Evolutionary conservation across 169 alveolate genomes (phyloP).

Genomic region (Plasmodium berghei): DNA sequence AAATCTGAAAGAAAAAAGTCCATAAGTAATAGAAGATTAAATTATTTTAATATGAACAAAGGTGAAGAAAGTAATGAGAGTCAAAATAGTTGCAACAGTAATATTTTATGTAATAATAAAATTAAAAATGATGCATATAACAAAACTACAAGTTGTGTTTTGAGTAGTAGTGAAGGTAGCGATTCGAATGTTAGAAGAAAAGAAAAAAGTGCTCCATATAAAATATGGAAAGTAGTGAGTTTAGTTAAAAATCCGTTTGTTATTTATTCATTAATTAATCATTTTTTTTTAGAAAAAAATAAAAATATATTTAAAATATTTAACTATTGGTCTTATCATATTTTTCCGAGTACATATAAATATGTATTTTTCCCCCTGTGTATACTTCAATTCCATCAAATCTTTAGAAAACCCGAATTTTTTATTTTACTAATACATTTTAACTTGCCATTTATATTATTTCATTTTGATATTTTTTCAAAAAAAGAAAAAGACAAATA

Average conservation of each 20-base stretch:
- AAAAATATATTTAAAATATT: conserved; percentile 52
- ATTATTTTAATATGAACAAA: background rate
- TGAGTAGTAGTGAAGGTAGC: background rate
- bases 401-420: conserved; percentile 40
- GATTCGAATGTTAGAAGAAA: background rate
- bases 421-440: conserved; percentile 52
- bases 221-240: conserved; percentile 54
- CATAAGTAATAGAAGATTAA: background rate
- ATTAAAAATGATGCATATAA: background rate
- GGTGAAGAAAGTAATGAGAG: background rate
- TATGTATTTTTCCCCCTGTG: conserved; percentile 50
- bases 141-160: background rate
- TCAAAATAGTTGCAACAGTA: background rate
- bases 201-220: conserved; percentile 43
- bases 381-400: conserved; percentile 35
- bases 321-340: conserved; percentile 45
- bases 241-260: conserved; percentile 42
- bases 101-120: background rate
- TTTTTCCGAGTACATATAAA: conserved; percentile 67
- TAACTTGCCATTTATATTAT: conserved; percentile 62
- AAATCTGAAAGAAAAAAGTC: background rate
- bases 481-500: conserved; percentile 45
- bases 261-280: conserved; percentile 58
- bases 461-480: conserved; percentile 45
- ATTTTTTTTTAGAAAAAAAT: conserved; percentile 45